Percentiles rank a stretch among this genome's conserved stretches.
These are phyloP conservation scores for Clarkia xantiana DNA, from an alignment of 345 rosid genomes.

Conservation along the genomic window DNA sequence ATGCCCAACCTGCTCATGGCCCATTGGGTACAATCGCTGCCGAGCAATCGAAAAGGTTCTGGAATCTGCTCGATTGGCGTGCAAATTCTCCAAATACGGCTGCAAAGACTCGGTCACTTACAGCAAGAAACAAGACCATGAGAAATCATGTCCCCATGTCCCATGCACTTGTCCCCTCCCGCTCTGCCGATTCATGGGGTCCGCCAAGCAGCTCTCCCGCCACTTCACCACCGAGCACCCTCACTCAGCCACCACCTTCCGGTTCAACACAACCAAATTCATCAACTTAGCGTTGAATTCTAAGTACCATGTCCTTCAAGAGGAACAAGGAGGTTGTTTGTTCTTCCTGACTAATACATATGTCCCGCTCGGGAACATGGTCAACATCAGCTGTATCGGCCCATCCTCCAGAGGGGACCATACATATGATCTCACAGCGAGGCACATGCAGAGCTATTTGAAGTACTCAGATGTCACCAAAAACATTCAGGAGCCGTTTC, in stretches of 20 bases:
- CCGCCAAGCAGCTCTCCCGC: conserved; percentile 18
- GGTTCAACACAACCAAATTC: conserved; percentile 1
- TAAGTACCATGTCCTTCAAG: conserved; percentile 12
- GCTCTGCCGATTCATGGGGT: conserved; percentile 27
- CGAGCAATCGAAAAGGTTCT: conserved; percentile 44
- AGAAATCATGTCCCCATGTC: conserved; percentile 19
- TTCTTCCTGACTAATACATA: conserved; percentile 12
- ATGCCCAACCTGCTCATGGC: conserved; percentile 38
- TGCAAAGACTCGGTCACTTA: conserved; percentile 20
- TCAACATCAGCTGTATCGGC: conserved; percentile 13
- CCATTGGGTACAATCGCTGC: conserved; percentile 41
- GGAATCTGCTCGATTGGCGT: conserved; percentile 25
- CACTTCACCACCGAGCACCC: conserved; percentile 31
- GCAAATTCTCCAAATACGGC: conserved; percentile 34
- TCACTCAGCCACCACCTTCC: conserved; percentile 7
- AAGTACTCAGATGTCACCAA: conserved; percentile 10
- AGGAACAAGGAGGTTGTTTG: conserved; percentile 6
- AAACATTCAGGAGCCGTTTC: conserved; percentile 2
- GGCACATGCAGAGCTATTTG: conserved; percentile 6
- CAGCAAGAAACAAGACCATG: conserved; percentile 25
- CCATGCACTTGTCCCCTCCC: conserved; percentile 46
- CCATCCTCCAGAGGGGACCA: conserved; percentile 9
- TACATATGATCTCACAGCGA: conserved; percentile 13
- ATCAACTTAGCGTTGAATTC: background rate
- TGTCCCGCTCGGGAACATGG: conserved; percentile 7